A percentile compares a stretch with the other conserved stretches of the same genome.
These are phyloP conservation scores for Penicillium sp. DNA, from an alignment of 2,329 filamentous ascomycete species.

Conservation along the genomic window DNA sequence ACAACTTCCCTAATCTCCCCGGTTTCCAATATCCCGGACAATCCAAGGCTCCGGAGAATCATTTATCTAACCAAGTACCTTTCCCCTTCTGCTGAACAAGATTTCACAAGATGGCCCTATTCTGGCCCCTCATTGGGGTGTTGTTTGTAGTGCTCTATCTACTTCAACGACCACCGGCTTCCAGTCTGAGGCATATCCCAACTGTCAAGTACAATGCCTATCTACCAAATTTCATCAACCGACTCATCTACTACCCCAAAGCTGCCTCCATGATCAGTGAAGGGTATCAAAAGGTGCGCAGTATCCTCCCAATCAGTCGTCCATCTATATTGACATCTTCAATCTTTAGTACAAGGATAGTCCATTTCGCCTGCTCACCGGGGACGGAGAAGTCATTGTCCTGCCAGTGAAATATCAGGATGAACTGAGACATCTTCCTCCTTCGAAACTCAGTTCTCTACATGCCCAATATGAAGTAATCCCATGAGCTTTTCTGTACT, in stretches of 20 bases:
- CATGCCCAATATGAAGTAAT: slow-evolving; percentile 24
- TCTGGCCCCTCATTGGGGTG: slow-evolving; percentile 10
- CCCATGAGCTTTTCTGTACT: background rate
- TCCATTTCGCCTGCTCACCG: slow-evolving; percentile 24
- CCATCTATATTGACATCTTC: background rate
- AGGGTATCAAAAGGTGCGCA: slow-evolving; percentile 20
- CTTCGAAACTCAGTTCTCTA: slow-evolving; percentile 19
- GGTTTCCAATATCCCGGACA: background rate
- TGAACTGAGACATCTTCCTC: slow-evolving; percentile 18
- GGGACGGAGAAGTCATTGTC: slow-evolving; percentile 25
- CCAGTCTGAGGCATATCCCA: slow-evolving; percentile 17
- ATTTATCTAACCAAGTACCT: background rate
- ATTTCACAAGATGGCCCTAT: slow-evolving; percentile 3
- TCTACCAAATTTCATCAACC: slow-evolving; percentile 22
- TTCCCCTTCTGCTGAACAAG: background rate
- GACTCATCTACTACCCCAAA: slow-evolving; percentile 20
- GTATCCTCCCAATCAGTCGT: background rate
- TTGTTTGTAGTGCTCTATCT: slow-evolving; percentile 7
- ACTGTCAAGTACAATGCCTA: slow-evolving; percentile 16
- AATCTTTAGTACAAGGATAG: slow-evolving; percentile 20
- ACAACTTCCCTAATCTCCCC: background rate
- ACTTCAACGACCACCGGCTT: slow-evolving; percentile 4
- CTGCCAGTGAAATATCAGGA: slow-evolving; percentile 23
- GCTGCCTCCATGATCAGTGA: slow-evolving; percentile 19
- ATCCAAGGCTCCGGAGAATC: background rate